A percentile compares a stretch with the other conserved stretches of the same genome.
phyloP scores from a whole-genome alignment of 2,329 filamentous ascomycete species.

The Pezicula radicicola region DNA sequence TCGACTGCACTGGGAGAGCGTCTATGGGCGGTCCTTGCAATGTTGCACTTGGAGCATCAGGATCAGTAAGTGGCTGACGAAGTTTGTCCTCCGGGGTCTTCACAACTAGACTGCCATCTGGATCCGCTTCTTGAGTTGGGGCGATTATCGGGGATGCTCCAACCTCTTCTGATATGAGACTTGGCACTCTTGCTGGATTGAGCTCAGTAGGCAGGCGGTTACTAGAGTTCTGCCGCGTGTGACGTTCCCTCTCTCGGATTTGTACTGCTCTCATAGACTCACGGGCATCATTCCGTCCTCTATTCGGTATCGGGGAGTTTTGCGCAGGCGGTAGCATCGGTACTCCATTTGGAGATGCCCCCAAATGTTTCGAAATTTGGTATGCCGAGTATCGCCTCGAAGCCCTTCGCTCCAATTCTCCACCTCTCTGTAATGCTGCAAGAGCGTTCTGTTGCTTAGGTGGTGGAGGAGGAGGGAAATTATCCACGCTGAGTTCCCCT shows the following conservation, averaged over 20 bases:
- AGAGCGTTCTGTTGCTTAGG: constrained; percentile 87
- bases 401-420: constrained; percentile 86
- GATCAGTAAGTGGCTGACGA: constrained; percentile 16
- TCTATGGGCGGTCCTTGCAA: constrained; percentile 55
- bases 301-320: constrained; percentile 79
- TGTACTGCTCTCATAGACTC: constrained; percentile 79
- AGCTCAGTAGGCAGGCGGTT: constrained; percentile 50
- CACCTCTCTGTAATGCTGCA: constrained; percentile 84
- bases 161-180: constrained; percentile 57
- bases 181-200: constrained; percentile 58
- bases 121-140: constrained; percentile 31
- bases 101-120: constrained; percentile 25
- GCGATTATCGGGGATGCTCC: constrained; percentile 24
- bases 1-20: constrained; percentile 34
- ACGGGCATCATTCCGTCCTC: constrained; percentile 71
- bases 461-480: constrained; percentile 73
- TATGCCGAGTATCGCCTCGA: constrained; percentile 94
- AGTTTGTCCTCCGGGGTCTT: constrained; percentile 65
- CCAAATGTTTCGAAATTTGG: constrained; percentile 92
- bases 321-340: constrained; percentile 84
- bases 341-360: constrained; percentile 75
- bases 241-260: constrained; percentile 51
- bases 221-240: constrained; percentile 36
- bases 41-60: constrained; percentile 48
- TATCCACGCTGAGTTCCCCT: constrained; percentile 48